phyloP scores from a whole-genome alignment of 176 grass and related monocot species.

The Phyllostachys edulis region DNA sequence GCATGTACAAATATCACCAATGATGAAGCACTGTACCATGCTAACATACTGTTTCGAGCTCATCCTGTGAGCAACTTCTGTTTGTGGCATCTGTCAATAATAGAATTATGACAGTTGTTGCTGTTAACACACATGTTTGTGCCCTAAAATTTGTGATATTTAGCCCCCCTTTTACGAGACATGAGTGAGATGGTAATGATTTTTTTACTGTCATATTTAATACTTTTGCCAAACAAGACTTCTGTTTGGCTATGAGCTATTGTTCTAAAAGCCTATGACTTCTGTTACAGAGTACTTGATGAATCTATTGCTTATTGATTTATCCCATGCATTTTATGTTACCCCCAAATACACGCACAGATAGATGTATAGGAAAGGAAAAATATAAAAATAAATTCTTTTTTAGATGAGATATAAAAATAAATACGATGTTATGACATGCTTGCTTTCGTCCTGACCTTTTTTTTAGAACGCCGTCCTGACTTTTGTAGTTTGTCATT shows the following conservation, averaged over 20 bases:
- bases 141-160: neutral
- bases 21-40: conserved; percentile 25
- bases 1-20: conserved; percentile 26
- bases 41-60: conserved; percentile 18
- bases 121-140: neutral
- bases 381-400: neutral
- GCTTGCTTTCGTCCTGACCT: neutral
- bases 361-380: conserved; percentile 5
- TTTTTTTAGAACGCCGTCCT: neutral
- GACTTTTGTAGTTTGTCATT: conserved; percentile 34
- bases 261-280: neutral
- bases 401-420: neutral
- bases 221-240: neutral
- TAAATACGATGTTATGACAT: neutral
- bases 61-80: conserved; percentile 4
- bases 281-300: neutral
- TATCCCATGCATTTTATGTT: neutral
- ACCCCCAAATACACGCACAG: neutral
- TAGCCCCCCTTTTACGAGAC: neutral
- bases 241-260: neutral
- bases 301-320: neutral
- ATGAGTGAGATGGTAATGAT: neutral
- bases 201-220: neutral
- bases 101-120: neutral
- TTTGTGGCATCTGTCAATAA: conserved; percentile 2